Evolutionary conservation across 495 filamentous ascomycete species (phyloP).

Genomic region (Aspergillus nanangensis): DNA sequence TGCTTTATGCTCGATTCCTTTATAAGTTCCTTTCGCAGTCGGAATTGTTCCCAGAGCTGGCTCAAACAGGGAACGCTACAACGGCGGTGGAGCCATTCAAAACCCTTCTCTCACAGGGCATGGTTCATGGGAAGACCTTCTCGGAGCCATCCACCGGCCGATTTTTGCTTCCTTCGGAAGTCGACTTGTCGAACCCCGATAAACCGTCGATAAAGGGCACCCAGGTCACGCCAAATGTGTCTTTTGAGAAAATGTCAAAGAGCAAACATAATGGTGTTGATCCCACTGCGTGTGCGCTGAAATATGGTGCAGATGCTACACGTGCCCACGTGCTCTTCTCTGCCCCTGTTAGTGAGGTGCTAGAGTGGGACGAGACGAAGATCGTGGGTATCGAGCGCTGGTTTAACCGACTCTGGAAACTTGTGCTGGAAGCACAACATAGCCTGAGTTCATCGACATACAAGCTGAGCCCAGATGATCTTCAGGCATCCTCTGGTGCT

Average conservation of each 20-base stretch:
- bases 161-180: conserved; percentile 73
- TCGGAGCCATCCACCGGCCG: conserved; percentile 67
- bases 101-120: conserved; percentile 77
- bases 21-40: conserved; percentile 76
- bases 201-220: conserved; percentile 58
- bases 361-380: conserved; percentile 85
- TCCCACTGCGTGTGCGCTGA: conserved; percentile 61
- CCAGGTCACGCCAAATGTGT: conserved; percentile 51
- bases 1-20: conserved; percentile 89
- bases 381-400: conserved; percentile 78
- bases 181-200: conserved; percentile 56
- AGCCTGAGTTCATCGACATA: conserved; percentile 20
- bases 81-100: conserved; percentile 67
- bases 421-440: conserved; percentile 40
- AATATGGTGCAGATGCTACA: conserved; percentile 78
- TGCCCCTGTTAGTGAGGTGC: conserved; percentile 73
- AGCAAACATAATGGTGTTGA: conserved; percentile 94
- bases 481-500: conserved; percentile 16
- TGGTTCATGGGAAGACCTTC: conserved; percentile 87
- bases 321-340: conserved; percentile 85
- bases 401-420: conserved; percentile 61
- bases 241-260: conserved; percentile 94
- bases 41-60: conserved; percentile 44
- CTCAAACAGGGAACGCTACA: conserved; percentile 21
- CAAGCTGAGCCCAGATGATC: conserved; percentile 11